Evolutionary conservation across 495 filamentous ascomycete species (phyloP).

Genomic region (Talaromyces nanjingensis): DNA sequence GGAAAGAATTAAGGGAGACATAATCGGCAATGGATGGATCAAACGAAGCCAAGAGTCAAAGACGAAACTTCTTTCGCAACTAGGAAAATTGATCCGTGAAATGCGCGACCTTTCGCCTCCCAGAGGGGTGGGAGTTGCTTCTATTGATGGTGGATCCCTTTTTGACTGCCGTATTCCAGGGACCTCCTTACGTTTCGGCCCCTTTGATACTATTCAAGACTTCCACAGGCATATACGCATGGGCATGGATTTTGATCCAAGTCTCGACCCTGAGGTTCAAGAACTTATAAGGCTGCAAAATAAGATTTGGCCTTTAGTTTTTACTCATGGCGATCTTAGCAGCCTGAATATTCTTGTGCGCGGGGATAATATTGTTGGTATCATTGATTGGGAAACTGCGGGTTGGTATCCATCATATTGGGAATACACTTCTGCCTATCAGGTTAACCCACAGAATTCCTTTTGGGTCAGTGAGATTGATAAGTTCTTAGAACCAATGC

Average conservation of each 20-base stretch:
- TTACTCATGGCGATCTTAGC: conserved; percentile 22
- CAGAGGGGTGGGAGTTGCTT: conserved; percentile 24
- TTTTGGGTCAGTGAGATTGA: conserved; percentile 43
- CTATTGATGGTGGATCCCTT: conserved; percentile 34
- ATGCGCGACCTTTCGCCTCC: conserved; percentile 33
- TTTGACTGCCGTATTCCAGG: conserved; percentile 32
- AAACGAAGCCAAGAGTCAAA: no score
- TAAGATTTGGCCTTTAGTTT: conserved; percentile 5
- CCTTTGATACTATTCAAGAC: conserved; percentile 33
- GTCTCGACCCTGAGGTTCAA: conserved; percentile 24
- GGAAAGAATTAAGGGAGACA: no score
- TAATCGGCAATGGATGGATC: no score
- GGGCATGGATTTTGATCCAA: conserved; percentile 24
- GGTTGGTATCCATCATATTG: conserved; percentile 46
- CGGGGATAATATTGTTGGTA: conserved; percentile 35
- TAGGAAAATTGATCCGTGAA: conserved; percentile 31
- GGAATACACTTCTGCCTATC: conserved; percentile 44
- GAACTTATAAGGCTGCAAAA: conserved; percentile 30
- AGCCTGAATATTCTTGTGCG: conserved; percentile 35
- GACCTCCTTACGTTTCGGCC: conserved; percentile 26
- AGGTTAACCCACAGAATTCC: conserved; percentile 41
- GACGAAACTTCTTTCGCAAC: not conserved
- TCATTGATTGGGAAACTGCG: conserved; percentile 47
- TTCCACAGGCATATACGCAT: conserved; percentile 38
- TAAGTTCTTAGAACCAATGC: conserved; percentile 39